These are phyloP conservation scores for Babesia bigemina DNA, from an alignment of 169 alveolate genomes.

Conservation along the genomic window DNA sequence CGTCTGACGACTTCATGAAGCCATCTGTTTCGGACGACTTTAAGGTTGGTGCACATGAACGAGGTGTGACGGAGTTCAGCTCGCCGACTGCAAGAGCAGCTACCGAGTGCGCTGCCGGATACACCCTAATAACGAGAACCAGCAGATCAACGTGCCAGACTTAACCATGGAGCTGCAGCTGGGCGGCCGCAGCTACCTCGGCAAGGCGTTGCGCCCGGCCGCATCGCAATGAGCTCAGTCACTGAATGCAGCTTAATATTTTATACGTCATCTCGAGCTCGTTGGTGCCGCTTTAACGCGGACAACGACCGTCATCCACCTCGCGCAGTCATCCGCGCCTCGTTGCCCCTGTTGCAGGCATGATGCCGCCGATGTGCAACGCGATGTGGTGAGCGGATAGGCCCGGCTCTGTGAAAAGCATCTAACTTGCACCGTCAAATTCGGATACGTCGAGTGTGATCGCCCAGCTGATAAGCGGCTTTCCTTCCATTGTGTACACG, in stretches of 20 bases:
- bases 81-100: conserved; percentile 66
- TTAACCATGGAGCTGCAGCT: conserved; percentile 56
- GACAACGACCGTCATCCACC: too few species aligned
- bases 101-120: conserved; percentile 57
- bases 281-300: too few species aligned
- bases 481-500: not conserved
- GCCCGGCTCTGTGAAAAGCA: not conserved
- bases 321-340: not conserved
- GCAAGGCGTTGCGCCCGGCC: not conserved
- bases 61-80: conserved; percentile 8
- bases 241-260: too few species aligned
- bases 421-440: not conserved
- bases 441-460: too few species aligned
- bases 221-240: too few species aligned
- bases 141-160: conserved; percentile 42
- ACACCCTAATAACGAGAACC: conserved; percentile 22
- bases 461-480: too few species aligned
- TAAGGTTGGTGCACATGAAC: conserved; percentile 34
- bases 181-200: conserved; percentile 4
- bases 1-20: conserved; percentile 41
- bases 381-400: conserved; percentile 11
- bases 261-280: too few species aligned
- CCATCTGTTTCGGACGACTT: conserved; percentile 49
- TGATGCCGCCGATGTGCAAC: conserved; percentile 17
- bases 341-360: conserved; percentile 22